Evolutionary conservation across 306 rosid species (phyloP).

Genomic region (Rubus idaeus): DNA sequence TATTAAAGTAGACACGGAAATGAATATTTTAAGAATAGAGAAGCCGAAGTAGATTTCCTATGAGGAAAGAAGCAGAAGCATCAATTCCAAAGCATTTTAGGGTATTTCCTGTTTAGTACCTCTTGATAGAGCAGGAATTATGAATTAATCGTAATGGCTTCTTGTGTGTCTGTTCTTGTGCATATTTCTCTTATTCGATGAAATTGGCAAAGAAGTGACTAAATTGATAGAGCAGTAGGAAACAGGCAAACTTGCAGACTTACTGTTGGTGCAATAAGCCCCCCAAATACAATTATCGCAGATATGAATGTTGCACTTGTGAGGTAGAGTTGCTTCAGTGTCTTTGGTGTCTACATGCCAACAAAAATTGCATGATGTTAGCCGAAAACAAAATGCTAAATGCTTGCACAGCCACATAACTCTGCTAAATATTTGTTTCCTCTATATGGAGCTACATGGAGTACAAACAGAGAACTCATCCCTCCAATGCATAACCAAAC

Average conservation of each 20-base stretch:
- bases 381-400: conserved; percentile 9
- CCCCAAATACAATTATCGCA: conserved; percentile 81
- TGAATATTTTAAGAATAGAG: background rate
- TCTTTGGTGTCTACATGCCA: conserved; percentile 66
- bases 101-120: background rate
- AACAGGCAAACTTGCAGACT: conserved; percentile 25
- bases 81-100: background rate
- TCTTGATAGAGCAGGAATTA: background rate
- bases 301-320: conserved; percentile 67
- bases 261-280: conserved; percentile 90
- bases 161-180: background rate
- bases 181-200: background rate
- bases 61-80: background rate
- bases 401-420: conserved; percentile 1
- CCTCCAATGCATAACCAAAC: background rate
- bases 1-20: background rate
- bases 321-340: conserved; percentile 77
- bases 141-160: background rate
- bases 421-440: background rate
- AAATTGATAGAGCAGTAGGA: conserved; percentile 4
- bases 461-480: background rate
- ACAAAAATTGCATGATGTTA: conserved; percentile 24
- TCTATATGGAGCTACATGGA: background rate
- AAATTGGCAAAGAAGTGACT: background rate
- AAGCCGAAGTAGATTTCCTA: background rate